Evolutionary conservation across 2,329 filamentous ascomycete genomes (phyloP), one percentile per base, ranked within the genome.

Genomic region (Monosporascus ibericus): DNA sequence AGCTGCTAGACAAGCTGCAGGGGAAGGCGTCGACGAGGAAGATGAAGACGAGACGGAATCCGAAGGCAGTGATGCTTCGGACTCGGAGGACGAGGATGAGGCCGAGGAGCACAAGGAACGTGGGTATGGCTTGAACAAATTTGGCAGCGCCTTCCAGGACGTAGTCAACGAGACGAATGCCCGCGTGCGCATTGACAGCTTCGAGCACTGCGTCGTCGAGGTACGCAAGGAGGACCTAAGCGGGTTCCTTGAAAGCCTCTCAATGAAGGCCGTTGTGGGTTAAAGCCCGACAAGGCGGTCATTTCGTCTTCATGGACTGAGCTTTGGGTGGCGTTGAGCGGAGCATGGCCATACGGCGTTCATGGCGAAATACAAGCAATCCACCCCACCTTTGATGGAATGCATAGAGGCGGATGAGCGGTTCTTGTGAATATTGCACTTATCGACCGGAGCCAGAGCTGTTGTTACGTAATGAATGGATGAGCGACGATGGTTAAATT

Each of bases 191-290:
- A 95, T 96, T 66, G 94, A 99, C 71, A 95, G 89, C 69, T 99
- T 99, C 65, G 94, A 99, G 71, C 90, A 96, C 68, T 95, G 90
- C 64, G 94, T 97, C 7, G 92, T 97, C 47, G 94, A 99, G 69
- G 92, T 99, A n/a, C 86, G 86, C 72, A 96, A 96, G 75, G 94
- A 97, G 67, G 94, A 97, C 70, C 73, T 99, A 27, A 84, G 85
- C 17, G 90, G 87, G 0, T 99, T 99, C 68, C 75, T 99, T 59
- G 94, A 99, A 74, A 86, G 87, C 52, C 70, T 99, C 66, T 96
- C 92, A 71, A 86, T 91, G 80, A 95, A 95, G 79, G 85, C 85
- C 52, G 91, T 97, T 18, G 87, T 86, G 51, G 82, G 83, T 44
- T 86, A 66, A 68, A n/a, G 17, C 38, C 18, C 9, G 18, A n/a